phyloP scores from a whole-genome alignment of 441 rosid genomes.

The Theobroma grandiflorum region DNA sequence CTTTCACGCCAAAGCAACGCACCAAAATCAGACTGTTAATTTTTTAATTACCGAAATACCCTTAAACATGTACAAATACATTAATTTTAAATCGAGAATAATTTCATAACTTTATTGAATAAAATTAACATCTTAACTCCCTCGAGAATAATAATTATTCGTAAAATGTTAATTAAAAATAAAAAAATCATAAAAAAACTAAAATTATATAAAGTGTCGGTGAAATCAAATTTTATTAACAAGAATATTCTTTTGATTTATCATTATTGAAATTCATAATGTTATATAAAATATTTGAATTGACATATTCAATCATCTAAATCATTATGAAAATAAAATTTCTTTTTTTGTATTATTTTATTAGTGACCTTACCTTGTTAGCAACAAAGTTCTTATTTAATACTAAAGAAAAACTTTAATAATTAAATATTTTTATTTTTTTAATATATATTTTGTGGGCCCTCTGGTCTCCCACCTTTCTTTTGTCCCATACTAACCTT shows the following conservation, averaged over 20 bases:
- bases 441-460: not conserved
- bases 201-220: too few relatives aligned
- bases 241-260: not conserved
- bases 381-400: not conserved
- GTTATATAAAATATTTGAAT: not conserved
- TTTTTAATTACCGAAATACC: too few relatives aligned
- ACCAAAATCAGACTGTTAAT: not conserved
- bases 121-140: too few relatives aligned
- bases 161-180: too few relatives aligned
- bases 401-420: not conserved
- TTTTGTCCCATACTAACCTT: not conserved
- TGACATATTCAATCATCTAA: not conserved
- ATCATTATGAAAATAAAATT: too few relatives aligned
- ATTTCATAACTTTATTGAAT: too few relatives aligned
- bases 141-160: too few relatives aligned
- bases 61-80: too few relatives aligned
- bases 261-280: too few relatives aligned
- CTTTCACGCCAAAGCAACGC: constrained; percentile 35
- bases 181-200: too few relatives aligned
- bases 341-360: not conserved
- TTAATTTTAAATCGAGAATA: too few relatives aligned
- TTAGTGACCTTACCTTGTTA: not conserved
- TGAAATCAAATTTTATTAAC: too few relatives aligned
- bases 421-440: not conserved
- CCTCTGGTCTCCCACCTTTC: not conserved